phyloP scores from a whole-genome alignment of 345 rosid genomes.

The Raphanus raphanistrum region DNA sequence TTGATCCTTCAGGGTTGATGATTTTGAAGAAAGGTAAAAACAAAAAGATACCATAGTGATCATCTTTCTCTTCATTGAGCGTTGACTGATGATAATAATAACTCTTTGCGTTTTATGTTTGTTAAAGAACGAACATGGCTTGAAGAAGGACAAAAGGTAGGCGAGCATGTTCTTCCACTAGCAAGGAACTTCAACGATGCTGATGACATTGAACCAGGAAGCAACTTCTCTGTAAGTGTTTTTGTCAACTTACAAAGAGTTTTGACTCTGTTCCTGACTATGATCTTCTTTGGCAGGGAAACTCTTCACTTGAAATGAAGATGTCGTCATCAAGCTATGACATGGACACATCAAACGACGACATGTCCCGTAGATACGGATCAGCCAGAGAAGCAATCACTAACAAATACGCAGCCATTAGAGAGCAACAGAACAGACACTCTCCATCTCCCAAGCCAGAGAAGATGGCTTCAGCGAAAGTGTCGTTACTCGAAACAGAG shows the following conservation, averaged over 20 bases:
- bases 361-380: constrained; percentile 61
- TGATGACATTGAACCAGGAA: constrained; percentile 73
- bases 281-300: constrained; percentile 49
- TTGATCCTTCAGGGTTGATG: constrained; percentile 90
- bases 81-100: background rate
- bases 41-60: background rate
- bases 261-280: background rate
- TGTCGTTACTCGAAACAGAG: constrained; percentile 65
- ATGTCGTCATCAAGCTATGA: constrained; percentile 42
- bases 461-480: constrained; percentile 71
- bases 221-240: constrained; percentile 48
- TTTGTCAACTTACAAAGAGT: background rate
- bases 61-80: background rate
- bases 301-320: constrained; percentile 68
- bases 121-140: constrained; percentile 84
- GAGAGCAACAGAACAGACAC: constrained; percentile 57
- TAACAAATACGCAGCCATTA: constrained; percentile 80
- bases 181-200: constrained; percentile 77
- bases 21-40: constrained; percentile 78
- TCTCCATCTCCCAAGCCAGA: constrained; percentile 53
- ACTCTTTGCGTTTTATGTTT: background rate
- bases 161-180: constrained; percentile 89
- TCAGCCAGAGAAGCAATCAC: constrained; percentile 78
- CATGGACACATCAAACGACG: constrained; percentile 50
- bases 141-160: constrained; percentile 79